phyloP scores from a whole-genome alignment of 2,329 filamentous ascomycete species.

The Dactylella cylindrospora region DNA sequence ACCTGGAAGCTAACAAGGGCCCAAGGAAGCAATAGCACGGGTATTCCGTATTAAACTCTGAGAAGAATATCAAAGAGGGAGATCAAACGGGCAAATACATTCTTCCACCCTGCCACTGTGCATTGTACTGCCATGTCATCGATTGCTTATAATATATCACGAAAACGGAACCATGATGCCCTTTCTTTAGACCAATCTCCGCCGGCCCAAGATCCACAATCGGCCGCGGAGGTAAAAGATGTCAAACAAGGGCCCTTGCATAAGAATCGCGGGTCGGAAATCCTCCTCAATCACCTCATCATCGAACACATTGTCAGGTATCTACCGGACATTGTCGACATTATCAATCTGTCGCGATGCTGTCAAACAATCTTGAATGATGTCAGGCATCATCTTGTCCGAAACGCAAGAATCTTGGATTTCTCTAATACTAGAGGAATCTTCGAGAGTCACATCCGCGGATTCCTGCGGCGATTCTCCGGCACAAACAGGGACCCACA shows the following conservation, averaged over 20 bases:
- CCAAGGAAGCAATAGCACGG: no score
- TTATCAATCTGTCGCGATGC: conserved; percentile 20
- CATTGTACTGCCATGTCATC: no score
- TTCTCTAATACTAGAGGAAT: conserved; percentile 26
- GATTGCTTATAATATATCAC: no score
- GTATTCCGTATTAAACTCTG: no score
- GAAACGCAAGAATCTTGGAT: conserved; percentile 17
- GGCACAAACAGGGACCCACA: background rate
- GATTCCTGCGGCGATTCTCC: conserved; percentile 22
- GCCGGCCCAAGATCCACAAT: background rate
- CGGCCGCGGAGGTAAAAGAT: background rate
- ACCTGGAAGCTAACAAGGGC: no score
- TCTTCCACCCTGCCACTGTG: no score
- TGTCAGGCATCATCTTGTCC: conserved; percentile 26
- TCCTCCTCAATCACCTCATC: conserved; percentile 31
- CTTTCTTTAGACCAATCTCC: background rate
- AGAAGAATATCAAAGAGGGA: no score
- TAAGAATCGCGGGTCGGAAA: conserved; percentile 19
- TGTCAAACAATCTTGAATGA: conserved; percentile 11
- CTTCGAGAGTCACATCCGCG: conserved; percentile 17
- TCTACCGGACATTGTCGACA: conserved; percentile 36
- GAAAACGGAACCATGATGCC: conserved; percentile 5
- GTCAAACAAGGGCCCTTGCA: background rate
- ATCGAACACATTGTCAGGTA: conserved; percentile 36
- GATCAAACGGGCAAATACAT: no score